Conservation (phyloP, 805 yeast species). For the Komagataella kurtzmanii region DNA sequence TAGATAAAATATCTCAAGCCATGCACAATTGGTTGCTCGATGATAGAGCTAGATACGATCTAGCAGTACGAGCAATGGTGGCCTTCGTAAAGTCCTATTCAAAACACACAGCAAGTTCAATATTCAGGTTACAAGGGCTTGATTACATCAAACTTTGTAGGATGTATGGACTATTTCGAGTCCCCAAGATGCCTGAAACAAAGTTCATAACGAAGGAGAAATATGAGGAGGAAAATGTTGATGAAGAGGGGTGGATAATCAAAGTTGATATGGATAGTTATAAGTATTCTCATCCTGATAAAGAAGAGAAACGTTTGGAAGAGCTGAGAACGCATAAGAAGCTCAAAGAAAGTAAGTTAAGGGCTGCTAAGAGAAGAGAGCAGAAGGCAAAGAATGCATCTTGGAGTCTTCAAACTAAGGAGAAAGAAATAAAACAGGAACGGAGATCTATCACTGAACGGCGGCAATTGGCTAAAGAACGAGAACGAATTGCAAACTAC, state of each 20-base stretch:
- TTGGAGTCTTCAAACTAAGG: slow-evolving; percentile 65
- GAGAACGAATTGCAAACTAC: slow-evolving; percentile 27
- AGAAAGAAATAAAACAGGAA: slow-evolving; percentile 45
- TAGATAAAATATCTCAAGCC: slow-evolving; percentile 6
- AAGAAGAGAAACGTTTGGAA: slow-evolving; percentile 48
- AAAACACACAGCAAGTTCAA: slow-evolving; percentile 80
- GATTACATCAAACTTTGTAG: slow-evolving; percentile 64
- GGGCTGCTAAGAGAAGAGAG: slow-evolving; percentile 28
- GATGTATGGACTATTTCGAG: slow-evolving; percentile 66
- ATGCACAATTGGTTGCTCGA: slow-evolving; percentile 44
- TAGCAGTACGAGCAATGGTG: slow-evolving; percentile 68
- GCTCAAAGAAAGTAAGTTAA: slow-evolving; percentile 20
- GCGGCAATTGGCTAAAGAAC: slow-evolving; percentile 53
- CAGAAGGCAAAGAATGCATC: slow-evolving; percentile 44
- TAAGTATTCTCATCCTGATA: slow-evolving; percentile 46
- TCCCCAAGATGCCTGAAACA: slow-evolving; percentile 94
- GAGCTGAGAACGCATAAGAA: slow-evolving; percentile 35
- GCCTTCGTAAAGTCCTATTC: slow-evolving; percentile 75
- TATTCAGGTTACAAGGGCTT: slow-evolving; percentile 60
- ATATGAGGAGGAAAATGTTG: slow-evolving; percentile 17
- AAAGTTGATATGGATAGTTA: slow-evolving; percentile 56
- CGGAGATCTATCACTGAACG: slow-evolving; percentile 60
- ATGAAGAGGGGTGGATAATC: slow-evolving; percentile 65
- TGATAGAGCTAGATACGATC: slow-evolving; percentile 76
- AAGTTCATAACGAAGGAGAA: slow-evolving; percentile 29